These are phyloP conservation scores for Seminavis robusta DNA, from an alignment of 108 stramenopile species.

Conservation along the genomic window DNA sequence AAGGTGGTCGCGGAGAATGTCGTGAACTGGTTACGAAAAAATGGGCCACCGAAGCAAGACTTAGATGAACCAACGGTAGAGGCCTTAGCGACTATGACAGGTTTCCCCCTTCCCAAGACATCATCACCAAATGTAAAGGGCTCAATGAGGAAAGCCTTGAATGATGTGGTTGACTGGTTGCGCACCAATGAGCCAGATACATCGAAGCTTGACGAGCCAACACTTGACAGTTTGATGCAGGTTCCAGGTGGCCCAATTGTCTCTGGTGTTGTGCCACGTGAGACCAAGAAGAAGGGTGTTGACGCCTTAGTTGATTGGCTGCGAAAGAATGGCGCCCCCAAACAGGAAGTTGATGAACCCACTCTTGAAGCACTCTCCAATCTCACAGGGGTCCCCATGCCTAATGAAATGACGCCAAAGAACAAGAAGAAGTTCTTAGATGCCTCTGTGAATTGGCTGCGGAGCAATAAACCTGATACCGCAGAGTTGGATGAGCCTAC, in stretches of 20 bases:
- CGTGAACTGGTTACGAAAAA: constrained; percentile 27
- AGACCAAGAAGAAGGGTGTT: constrained; percentile 14
- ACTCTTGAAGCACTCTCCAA: not conserved
- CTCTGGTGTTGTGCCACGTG: not conserved
- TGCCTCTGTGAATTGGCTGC: constrained; percentile 6
- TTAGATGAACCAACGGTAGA: constrained; percentile 6
- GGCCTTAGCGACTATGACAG: constrained; percentile 3
- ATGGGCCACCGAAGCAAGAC: not conserved
- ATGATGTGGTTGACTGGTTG: constrained; percentile 17
- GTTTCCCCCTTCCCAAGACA: not conserved
- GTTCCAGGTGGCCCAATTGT: not conserved
- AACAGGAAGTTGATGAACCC: not conserved
- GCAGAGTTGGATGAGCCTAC: constrained; percentile 1
- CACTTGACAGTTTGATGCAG: not conserved
- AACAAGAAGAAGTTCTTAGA: not conserved
- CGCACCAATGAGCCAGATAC: constrained; percentile 7
- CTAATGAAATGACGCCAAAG: not conserved
- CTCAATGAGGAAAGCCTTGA: constrained; percentile 1
- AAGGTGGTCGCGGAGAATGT: constrained; percentile 19
- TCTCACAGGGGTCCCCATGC: not conserved
- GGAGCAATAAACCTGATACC: constrained; percentile 6
- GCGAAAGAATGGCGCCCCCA: constrained; percentile 8
- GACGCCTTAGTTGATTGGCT: constrained; percentile 25
- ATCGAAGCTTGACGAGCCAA: constrained; percentile 1
- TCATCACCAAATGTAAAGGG: not conserved